Percentiles rank a stretch among this genome's conserved stretches.
These are phyloP conservation scores for Stentor coeruleus DNA, from an alignment of 73 alveolate genomes.

Conservation along the genomic window DNA sequence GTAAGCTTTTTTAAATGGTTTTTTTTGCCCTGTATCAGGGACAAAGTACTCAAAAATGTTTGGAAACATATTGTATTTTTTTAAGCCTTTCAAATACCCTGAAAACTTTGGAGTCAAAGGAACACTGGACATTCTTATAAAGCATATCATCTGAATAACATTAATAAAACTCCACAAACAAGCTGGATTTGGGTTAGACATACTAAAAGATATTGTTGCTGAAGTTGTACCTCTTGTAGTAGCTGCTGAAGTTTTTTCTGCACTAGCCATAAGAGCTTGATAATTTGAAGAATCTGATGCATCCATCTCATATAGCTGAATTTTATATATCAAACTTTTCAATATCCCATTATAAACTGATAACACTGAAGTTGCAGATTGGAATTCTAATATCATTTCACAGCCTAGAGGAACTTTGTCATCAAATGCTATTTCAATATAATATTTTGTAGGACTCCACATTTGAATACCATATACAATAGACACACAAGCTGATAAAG, in stretches of 20 bases:
- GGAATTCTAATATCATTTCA: neutral
- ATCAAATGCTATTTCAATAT: neutral
- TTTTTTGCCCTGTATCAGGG: neutral
- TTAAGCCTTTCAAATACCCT: neutral
- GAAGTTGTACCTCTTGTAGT: neutral
- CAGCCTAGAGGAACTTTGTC: neutral
- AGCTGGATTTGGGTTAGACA: neutral
- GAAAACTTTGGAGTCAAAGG: neutral
- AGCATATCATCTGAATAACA: neutral
- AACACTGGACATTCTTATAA: neutral
- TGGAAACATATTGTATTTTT: neutral
- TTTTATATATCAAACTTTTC: too few relatives aligned
- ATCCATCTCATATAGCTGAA: too few relatives aligned
- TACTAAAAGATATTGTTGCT: neutral
- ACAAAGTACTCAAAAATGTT: neutral
- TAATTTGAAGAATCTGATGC: too few relatives aligned
- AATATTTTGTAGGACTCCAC: neutral
- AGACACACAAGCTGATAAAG: neutral
- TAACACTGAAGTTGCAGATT: neutral
- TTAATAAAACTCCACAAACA: constrained; percentile 2
- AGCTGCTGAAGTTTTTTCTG: neutral
- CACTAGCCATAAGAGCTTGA: neutral
- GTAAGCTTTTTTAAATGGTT: neutral
- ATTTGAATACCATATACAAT: neutral
- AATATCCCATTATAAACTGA: neutral